phyloP scores from a whole-genome alignment of 441 rosid species.

The Capsella rubella region DNA sequence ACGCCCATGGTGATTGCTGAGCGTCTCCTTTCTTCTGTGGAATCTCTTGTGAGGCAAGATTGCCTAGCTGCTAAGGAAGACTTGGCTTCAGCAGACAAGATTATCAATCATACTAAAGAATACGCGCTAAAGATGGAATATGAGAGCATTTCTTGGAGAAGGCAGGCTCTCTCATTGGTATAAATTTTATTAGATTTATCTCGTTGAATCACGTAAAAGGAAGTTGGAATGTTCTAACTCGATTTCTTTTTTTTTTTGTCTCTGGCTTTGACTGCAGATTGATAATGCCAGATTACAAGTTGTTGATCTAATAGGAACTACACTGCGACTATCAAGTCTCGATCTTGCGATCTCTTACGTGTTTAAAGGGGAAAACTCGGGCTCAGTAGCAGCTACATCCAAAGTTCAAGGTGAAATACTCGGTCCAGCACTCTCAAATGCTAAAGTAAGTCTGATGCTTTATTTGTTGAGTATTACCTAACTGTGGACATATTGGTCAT shows the following conservation, averaged over 20 bases:
- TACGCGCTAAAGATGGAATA: conserved; percentile 66
- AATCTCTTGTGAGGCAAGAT: conserved; percentile 66
- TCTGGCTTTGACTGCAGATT: conserved; percentile 60
- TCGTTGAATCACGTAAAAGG: conserved; percentile 23
- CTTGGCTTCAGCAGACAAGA: conserved; percentile 57
- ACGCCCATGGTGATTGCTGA: conserved; percentile 89
- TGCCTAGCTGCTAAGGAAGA: conserved; percentile 67
- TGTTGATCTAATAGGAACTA: conserved; percentile 77
- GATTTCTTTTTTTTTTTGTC: conserved; percentile 38
- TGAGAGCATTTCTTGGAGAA: conserved; percentile 84
- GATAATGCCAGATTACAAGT: conserved; percentile 70
- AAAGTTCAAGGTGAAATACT: conserved; percentile 74
- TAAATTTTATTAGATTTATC: conserved; percentile 31
- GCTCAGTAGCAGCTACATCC: conserved; percentile 58
- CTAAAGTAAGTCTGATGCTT: conserved; percentile 62
- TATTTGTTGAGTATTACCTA: conserved; percentile 16
- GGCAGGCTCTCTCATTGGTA: conserved; percentile 74
- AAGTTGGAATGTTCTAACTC: conserved; percentile 31
- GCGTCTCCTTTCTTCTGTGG: conserved; percentile 74
- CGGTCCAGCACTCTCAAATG: conserved; percentile 75
- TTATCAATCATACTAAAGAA: conserved; percentile 63
- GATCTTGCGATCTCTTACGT: conserved; percentile 70
- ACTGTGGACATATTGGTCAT: conserved; percentile 11
- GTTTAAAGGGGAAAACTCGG: conserved; percentile 66
- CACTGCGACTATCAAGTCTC: conserved; percentile 76